These are phyloP conservation scores for Saccharum officinarum DNA, from an alignment of 176 grass and related monocot species.

Conservation along the genomic window DNA sequence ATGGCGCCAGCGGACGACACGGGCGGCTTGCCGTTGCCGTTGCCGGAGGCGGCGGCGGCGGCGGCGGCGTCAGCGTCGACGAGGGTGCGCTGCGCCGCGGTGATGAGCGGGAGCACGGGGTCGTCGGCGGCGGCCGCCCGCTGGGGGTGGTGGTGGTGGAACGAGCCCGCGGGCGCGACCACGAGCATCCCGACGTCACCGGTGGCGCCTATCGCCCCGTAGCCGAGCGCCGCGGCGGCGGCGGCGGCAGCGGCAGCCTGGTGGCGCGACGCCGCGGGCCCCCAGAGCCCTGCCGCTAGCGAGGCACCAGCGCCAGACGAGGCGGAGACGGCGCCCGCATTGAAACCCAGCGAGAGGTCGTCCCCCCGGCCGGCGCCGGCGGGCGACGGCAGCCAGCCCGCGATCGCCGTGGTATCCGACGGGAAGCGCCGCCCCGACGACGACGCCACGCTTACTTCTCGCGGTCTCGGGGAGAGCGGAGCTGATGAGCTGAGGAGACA, in stretches of 20 bases:
- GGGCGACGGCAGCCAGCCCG: conserved; percentile 71
- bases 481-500: neutral
- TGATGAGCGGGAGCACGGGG: conserved; percentile 68
- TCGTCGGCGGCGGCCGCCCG: conserved; percentile 10
- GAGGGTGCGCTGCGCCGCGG: conserved; percentile 56
- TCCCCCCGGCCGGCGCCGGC: conserved; percentile 48
- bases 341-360: conserved; percentile 93
- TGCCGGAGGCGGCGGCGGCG: neutral
- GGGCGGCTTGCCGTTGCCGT: conserved; percentile 22
- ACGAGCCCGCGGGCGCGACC: conserved; percentile 54
- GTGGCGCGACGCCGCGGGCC: conserved; percentile 11
- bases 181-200: conserved; percentile 73
- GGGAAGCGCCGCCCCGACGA: conserved; percentile 73
- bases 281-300: conserved; percentile 45
- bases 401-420: conserved; percentile 81
- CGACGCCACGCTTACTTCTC: conserved; percentile 52
- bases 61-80: conserved; percentile 9
- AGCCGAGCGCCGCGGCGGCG: conserved; percentile 41
- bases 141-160: conserved; percentile 51
- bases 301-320: neutral
- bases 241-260: conserved; percentile 24
- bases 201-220: conserved; percentile 54
- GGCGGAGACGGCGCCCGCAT: conserved; percentile 48
- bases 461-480: no score
- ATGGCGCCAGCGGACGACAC: conserved; percentile 42